phyloP scores from a whole-genome alignment of 164 flowering plant species.

The Protea cynaroides region DNA sequence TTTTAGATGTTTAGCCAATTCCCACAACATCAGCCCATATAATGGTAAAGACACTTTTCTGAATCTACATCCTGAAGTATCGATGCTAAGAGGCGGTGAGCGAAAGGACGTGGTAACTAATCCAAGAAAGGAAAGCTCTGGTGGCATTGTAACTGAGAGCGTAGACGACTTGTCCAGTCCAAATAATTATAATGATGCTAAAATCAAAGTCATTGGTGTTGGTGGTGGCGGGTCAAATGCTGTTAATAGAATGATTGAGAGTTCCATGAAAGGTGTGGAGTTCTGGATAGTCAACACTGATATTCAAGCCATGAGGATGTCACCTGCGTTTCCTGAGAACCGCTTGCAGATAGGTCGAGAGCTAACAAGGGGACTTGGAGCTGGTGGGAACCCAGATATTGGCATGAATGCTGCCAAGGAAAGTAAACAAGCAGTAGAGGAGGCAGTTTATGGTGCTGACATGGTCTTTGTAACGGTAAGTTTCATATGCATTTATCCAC shows the following conservation, averaged over 20 bases:
- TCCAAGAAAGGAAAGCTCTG: conserved; percentile 47
- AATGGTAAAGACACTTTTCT: conserved; percentile 67
- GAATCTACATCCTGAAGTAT: conserved; percentile 71
- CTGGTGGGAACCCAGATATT: conserved; percentile 97
- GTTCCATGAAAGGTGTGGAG: conserved; percentile 93
- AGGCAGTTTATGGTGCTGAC: conserved; percentile 83
- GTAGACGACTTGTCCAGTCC: conserved; percentile 30
- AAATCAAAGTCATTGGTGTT: conserved; percentile 94
- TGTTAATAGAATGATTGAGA: conserved; percentile 95
- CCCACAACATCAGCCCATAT: conserved; percentile 43
- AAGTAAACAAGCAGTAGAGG: conserved; percentile 75
- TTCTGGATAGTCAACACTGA: conserved; percentile 99
- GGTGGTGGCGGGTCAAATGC: conserved; percentile 99
- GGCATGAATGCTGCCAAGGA: conserved; percentile 97
- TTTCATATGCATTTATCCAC: conserved; percentile 3
- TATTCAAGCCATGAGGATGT: conserved; percentile 92
- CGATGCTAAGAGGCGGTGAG: conserved; percentile 80
- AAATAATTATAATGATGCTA: conserved; percentile 64
- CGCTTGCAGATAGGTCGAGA: conserved; percentile 89
- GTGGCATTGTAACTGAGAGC: conserved; percentile 48
- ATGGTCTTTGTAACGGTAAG: conserved; percentile 97
- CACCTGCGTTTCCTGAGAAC: conserved; percentile 75
- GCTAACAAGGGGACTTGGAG: conserved; percentile 95
- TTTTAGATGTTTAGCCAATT: conserved; percentile 49
- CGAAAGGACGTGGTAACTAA: conserved; percentile 33